Evolutionary conservation across 768 basidiomycete genomes (phyloP).

Genomic region (Leccinum sublutescens): DNA sequence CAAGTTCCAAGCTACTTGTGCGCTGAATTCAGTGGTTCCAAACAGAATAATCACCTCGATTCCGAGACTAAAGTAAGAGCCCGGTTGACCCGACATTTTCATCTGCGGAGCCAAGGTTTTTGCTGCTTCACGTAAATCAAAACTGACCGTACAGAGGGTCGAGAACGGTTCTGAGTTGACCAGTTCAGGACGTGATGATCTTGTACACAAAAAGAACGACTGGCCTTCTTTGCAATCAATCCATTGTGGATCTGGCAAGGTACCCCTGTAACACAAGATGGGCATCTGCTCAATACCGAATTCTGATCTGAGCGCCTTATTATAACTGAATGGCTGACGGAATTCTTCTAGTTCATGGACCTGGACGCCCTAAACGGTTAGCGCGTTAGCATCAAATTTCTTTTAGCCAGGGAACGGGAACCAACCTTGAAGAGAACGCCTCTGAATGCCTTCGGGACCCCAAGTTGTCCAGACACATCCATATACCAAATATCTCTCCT

Average conservation of each 20-base stretch:
- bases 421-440: slow-evolving; percentile 10
- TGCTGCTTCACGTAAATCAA: slow-evolving; percentile 8
- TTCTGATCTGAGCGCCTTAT: background rate
- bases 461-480: background rate
- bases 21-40: slow-evolving; percentile 27
- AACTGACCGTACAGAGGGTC: slow-evolving; percentile 8
- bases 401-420: background rate
- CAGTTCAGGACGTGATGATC: background rate
- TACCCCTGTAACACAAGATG: slow-evolving; percentile 18
- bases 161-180: slow-evolving; percentile 8
- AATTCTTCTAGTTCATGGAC: slow-evolving; percentile 15
- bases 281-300: background rate
- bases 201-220: background rate
- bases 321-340: background rate
- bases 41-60: slow-evolving; percentile 19
- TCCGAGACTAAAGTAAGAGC: slow-evolving; percentile 6
- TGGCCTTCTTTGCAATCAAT: slow-evolving; percentile 5
- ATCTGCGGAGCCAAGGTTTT: background rate
- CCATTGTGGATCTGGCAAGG: slow-evolving; percentile 9
- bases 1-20: slow-evolving; percentile 14
- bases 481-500: slow-evolving; percentile 9
- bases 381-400: background rate
- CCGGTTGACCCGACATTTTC: background rate
- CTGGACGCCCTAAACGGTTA: slow-evolving; percentile 7
- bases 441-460: slow-evolving; percentile 5